Percentiles rank a stretch among this genome's conserved stretches.
phyloP scores from a whole-genome alignment of 495 filamentous ascomycete genomes.

The Hyaloscypha bicolor region DNA sequence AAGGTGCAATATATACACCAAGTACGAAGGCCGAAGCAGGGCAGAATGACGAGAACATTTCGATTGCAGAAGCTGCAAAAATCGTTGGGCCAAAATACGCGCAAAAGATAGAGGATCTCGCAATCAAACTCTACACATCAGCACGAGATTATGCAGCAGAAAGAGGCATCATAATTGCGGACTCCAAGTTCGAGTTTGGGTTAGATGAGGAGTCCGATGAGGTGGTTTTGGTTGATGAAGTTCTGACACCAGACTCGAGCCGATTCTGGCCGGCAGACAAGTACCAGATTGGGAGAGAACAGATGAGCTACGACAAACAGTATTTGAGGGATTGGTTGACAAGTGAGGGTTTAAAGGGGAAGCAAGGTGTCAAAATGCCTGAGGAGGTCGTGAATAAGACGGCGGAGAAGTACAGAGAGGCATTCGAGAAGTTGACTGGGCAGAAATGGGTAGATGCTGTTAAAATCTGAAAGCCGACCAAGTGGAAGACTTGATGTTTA shows the following conservation, averaged over 20 bases:
- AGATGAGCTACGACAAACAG: constrained; percentile 91
- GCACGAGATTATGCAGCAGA: constrained; percentile 74
- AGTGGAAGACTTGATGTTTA: too few relatives aligned
- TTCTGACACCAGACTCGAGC: constrained; percentile 81
- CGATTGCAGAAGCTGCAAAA: constrained; percentile 64
- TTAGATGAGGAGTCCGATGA: constrained; percentile 74
- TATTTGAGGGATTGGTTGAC: constrained; percentile 86
- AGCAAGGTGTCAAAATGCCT: constrained; percentile 66
- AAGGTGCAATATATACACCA: constrained; percentile 80
- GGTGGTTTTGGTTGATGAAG: constrained; percentile 88
- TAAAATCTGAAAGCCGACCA: not conserved
- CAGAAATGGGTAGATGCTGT: constrained; percentile 40
- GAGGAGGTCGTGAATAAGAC: constrained; percentile 67
- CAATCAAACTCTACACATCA: constrained; percentile 70
- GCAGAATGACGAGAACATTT: constrained; percentile 89
- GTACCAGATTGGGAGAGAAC: constrained; percentile 73
- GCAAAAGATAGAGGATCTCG: constrained; percentile 69
- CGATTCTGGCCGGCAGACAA: constrained; percentile 83
- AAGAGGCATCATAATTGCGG: constrained; percentile 87
- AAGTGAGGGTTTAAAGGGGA: constrained; percentile 67
- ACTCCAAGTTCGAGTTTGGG: constrained; percentile 82
- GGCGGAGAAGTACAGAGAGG: constrained; percentile 66
- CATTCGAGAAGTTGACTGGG: constrained; percentile 71
- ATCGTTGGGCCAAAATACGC: constrained; percentile 79
- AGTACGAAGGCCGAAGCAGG: constrained; percentile 88